Evolutionary conservation across 495 filamentous ascomycete species (phyloP).

Genomic region (Neurospora sp.): DNA sequence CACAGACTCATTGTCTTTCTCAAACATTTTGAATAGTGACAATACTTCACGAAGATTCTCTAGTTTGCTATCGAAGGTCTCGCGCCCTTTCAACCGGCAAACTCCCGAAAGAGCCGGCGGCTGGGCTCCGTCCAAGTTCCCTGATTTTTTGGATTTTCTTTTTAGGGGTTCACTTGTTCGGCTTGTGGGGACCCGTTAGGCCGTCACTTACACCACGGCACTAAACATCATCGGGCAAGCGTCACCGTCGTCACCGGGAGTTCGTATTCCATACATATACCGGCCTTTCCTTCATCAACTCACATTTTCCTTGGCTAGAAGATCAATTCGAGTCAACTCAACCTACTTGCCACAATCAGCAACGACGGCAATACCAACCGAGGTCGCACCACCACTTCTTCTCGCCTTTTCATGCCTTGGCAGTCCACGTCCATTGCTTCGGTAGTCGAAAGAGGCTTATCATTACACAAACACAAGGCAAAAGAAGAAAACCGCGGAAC

Average conservation of each 20-base stretch:
- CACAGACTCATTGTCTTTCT: neutral
- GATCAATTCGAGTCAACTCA: neutral
- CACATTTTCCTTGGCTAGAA: neutral
- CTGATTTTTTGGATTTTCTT: neutral
- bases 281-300: neutral
- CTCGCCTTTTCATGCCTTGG: neutral
- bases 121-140: neutral
- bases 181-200: neutral
- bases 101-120: neutral
- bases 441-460: neutral
- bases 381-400: neutral
- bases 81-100: neutral
- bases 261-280: neutral
- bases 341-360: neutral
- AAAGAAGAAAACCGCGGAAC: neutral
- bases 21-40: neutral
- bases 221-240: neutral
- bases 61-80: neutral
- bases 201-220: neutral
- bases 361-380: neutral
- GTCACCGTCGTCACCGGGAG: neutral
- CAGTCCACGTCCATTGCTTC: neutral
- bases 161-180: neutral
- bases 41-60: neutral
- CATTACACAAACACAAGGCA: neutral